Evolutionary conservation across 2,329 filamentous ascomycete species (phyloP).

Genomic region (Aspergillus sp.): DNA sequence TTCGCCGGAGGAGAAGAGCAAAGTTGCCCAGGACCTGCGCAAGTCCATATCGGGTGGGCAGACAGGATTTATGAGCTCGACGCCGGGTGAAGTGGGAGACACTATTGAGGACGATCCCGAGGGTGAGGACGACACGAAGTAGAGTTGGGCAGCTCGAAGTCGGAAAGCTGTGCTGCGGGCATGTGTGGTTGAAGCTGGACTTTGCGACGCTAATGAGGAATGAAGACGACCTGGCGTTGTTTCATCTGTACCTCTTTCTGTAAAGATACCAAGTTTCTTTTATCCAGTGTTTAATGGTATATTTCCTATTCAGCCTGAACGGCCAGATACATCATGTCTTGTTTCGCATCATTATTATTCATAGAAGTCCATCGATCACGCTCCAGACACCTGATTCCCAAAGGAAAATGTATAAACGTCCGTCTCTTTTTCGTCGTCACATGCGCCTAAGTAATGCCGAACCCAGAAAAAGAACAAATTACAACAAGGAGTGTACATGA

Average conservation of each 20-base stretch:
- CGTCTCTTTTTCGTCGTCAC: slow-evolving; percentile 3
- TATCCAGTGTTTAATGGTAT: background rate
- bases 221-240: too few species aligned
- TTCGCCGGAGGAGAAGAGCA: slow-evolving; percentile 33
- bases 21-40: slow-evolving; percentile 36
- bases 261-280: slow-evolving; percentile 14
- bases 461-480: background rate
- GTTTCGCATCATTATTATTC: too few species aligned
- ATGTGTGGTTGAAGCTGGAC: too few species aligned
- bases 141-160: background rate
- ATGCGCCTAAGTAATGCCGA: background rate
- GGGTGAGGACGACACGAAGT: slow-evolving; percentile 14
- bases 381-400: background rate
- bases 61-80: slow-evolving; percentile 24
- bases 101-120: slow-evolving; percentile 20
- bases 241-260: background rate
- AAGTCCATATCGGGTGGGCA: slow-evolving; percentile 35
- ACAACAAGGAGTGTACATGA: background rate
- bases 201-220: too few species aligned
- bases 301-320: too few species aligned
- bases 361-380: background rate
- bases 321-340: too few species aligned
- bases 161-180: too few species aligned
- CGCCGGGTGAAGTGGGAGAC: slow-evolving; percentile 29
- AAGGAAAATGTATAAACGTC: background rate